phyloP scores from a whole-genome alignment of 164 flowering plant genomes.

The Echeveria elegans region DNA sequence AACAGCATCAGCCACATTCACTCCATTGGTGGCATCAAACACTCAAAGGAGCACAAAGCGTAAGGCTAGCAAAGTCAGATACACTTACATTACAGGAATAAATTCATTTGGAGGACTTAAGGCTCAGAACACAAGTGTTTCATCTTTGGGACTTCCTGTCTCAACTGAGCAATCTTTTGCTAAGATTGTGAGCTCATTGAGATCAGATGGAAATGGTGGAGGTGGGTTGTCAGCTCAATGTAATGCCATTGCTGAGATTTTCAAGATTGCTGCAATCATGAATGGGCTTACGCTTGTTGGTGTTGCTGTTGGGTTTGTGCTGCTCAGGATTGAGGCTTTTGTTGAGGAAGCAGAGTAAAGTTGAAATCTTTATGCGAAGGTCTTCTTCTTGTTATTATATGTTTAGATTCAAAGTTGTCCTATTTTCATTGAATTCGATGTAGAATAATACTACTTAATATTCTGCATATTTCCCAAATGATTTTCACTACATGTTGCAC shows the following conservation, averaged over 20 bases:
- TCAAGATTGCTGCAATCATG: conserved; percentile 52
- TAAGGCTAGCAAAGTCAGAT: conserved; percentile 24
- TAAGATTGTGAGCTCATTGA: conserved; percentile 44
- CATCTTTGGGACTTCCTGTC: conserved; percentile 35
- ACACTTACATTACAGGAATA: conserved; percentile 37
- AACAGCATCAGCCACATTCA: conserved; percentile 8
- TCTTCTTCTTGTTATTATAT: conserved; percentile 21
- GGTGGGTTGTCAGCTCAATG: conserved; percentile 43
- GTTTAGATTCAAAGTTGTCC: not conserved
- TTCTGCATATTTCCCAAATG: not conserved
- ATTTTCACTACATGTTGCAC: no score
- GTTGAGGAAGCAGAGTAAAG: conserved; percentile 39
- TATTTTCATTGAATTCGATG: not conserved
- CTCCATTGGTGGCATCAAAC: conserved; percentile 8
- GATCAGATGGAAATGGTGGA: conserved; percentile 31
- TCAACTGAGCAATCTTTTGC: conserved; percentile 49
- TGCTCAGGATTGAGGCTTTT: conserved; percentile 48
- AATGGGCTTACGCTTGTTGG: conserved; percentile 49
- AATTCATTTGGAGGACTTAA: conserved; percentile 53
- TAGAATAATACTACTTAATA: not conserved
- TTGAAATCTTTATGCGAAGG: conserved; percentile 19
- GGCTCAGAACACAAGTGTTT: conserved; percentile 31
- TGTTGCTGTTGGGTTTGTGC: conserved; percentile 62
- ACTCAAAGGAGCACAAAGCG: conserved; percentile 10
- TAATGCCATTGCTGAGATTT: conserved; percentile 48